Base-by-base conservation (phyloP, 1,139 yeast genomes). In the Wickerhamomyces sp. region DNA sequence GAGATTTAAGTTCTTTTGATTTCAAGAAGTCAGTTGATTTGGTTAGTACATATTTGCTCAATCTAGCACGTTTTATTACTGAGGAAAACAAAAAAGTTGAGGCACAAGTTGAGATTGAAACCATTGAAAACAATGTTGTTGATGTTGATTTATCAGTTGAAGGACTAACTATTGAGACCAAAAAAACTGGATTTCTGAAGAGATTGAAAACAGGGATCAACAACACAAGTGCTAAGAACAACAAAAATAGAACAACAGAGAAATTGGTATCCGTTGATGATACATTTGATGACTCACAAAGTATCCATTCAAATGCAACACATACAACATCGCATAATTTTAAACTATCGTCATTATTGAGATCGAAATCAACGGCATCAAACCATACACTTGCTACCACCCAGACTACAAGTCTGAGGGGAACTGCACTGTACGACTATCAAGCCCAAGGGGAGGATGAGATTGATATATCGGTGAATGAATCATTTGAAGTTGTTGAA, bases 41-140 rank as follows among this genome's bases (percentile, higher is more conserved):
- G 37, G 61, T 91, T 46, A 70, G 72, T 39, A 73, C 75, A 37
- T 78, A 86, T 40, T 68, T 90, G 39, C 60, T 68, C 14, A 64
- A 78, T 2, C 70, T 90, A 47, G 76, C 80, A 45, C 76, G 76
- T 37, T 86, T 89, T 54, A 76, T 93, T 53, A 71, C 76, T 40
- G 82, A 84, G 51, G 99, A 94, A 62, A 81, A 88, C 6, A 67
- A 68, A 41, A 76, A 95, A 51, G 81, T 91, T 34, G 74, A 75
- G 45, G 77, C 82, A 29, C 96, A 89, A 59, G 98, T 91, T 14
- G 94, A 86, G 57, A 82, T 91, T 45, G 97, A 93, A 63, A 81
- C 94, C 15, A 89, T 94, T 53, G 94, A 89, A 62, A 79, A 84
- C 50, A 91, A 86, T 44, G 94, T 95, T 0, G 89, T 85, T 11